These are phyloP conservation scores for Gracilaria caudata DNA, from an alignment of 23 red algal genomes.

Conservation along the genomic window DNA sequence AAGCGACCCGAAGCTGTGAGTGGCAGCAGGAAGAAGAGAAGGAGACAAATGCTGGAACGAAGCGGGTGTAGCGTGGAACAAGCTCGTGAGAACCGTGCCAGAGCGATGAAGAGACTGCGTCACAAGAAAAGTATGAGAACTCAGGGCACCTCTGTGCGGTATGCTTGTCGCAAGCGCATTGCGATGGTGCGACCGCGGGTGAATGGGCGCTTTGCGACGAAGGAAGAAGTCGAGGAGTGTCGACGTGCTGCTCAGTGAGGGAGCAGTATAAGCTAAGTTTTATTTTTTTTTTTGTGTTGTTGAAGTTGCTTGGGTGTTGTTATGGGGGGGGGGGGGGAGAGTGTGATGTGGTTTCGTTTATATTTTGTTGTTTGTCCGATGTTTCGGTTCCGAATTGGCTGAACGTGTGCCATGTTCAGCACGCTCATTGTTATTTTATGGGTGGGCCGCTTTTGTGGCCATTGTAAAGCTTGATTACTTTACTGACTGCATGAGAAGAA, in stretches of 20 bases:
- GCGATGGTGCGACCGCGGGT: conserved; percentile 75
- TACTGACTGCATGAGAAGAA: conserved; percentile 24
- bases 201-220: conserved; percentile 82
- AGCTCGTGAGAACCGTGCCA: conserved; percentile 57
- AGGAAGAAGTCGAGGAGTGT: conserved; percentile 68
- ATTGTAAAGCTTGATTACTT: conserved; percentile 46
- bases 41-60: conserved; percentile 62
- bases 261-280: background rate
- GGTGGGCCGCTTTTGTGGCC: conserved; percentile 12
- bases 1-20: conserved; percentile 15
- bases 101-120: conserved; percentile 56
- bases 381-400: conserved; percentile 7
- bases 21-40: conserved; percentile 57
- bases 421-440: conserved; percentile 41
- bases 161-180: conserved; percentile 73
- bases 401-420: conserved; percentile 5
- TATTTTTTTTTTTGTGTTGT: conserved; percentile 14
- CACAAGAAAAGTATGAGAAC: conserved; percentile 64
- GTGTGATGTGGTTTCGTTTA: background rate
- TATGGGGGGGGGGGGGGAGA: background rate
- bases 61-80: conserved; percentile 64
- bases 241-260: conserved; percentile 9
- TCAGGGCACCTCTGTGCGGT: conserved; percentile 63
- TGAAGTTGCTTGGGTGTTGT: background rate
- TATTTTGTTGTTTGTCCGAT: conserved; percentile 13